Evolutionary conservation across 768 basidiomycete species (phyloP).

Genomic region (Mycena olivaceomarginata): DNA sequence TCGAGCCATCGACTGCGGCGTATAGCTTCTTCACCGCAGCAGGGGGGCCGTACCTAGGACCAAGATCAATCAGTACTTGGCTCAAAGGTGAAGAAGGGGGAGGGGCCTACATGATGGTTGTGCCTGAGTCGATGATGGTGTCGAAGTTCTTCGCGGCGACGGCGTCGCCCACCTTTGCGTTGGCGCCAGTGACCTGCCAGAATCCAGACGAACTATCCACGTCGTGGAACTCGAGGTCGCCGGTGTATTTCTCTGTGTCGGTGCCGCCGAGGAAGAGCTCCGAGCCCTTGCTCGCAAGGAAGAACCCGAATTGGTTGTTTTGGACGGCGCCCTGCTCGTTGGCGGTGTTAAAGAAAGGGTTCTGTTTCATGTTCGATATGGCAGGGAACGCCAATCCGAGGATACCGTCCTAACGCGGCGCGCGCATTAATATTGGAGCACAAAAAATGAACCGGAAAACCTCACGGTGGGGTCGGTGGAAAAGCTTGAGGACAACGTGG

Average conservation of each 20-base stretch:
- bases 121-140: conserved; percentile 61
- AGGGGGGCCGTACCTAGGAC: conserved; percentile 47
- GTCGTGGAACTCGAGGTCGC: conserved; percentile 57
- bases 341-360: conserved; percentile 65
- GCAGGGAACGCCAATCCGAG: conserved; percentile 59
- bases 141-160: conserved; percentile 34
- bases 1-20: not conserved
- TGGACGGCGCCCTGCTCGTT: conserved; percentile 53
- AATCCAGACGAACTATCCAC: conserved; percentile 50
- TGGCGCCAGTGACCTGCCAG: conserved; percentile 49
- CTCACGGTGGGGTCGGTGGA: conserved; percentile 22
- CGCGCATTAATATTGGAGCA: not conserved
- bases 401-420: conserved; percentile 30
- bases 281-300: conserved; percentile 60
- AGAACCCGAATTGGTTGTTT: conserved; percentile 65
- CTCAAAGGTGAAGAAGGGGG: not conserved
- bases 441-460: not conserved
- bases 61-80: no score
- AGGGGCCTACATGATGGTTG: conserved; percentile 49
- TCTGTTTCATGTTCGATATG: conserved; percentile 53
- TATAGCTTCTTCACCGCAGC: not conserved
- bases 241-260: conserved; percentile 65
- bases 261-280: conserved; percentile 74
- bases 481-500: conserved; percentile 53
- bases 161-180: conserved; percentile 37